Conservation (phyloP, 139 green algal species). For the Closterium sp. region DNA sequence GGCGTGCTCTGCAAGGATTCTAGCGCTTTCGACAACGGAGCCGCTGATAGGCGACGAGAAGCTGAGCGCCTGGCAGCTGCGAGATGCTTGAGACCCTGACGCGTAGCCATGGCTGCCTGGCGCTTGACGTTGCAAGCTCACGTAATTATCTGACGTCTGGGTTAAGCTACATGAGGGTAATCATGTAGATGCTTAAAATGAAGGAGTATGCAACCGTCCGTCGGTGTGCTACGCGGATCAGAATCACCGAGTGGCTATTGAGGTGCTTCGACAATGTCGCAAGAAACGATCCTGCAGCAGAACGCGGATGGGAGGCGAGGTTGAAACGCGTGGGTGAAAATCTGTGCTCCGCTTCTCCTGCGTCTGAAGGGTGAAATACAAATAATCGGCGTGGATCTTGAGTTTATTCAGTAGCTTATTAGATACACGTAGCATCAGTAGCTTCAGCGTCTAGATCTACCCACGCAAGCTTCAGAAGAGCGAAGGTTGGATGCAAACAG, state of each 20-base stretch:
- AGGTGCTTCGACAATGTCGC: not conserved
- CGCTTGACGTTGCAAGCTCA: not conserved
- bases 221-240: not conserved
- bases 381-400: too few species aligned
- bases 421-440: too few species aligned
- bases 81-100: not conserved
- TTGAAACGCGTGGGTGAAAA: not conserved
- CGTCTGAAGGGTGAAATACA: not conserved
- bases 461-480: not conserved
- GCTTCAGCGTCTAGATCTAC: not conserved
- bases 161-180: not conserved
- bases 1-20: not conserved
- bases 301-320: too few species aligned
- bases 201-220: not conserved
- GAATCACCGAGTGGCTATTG: not conserved
- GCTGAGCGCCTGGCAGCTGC: not conserved
- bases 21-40: not conserved
- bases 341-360: not conserved
- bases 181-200: not conserved
- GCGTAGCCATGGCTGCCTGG: not conserved
- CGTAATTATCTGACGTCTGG: not conserved
- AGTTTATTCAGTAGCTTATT: too few species aligned
- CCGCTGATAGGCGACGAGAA: not conserved
- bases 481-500: not conserved
- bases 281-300: not conserved